Conservation (phyloP, 768 basidiomycete species). For the Lactarius tabidus region DNA sequence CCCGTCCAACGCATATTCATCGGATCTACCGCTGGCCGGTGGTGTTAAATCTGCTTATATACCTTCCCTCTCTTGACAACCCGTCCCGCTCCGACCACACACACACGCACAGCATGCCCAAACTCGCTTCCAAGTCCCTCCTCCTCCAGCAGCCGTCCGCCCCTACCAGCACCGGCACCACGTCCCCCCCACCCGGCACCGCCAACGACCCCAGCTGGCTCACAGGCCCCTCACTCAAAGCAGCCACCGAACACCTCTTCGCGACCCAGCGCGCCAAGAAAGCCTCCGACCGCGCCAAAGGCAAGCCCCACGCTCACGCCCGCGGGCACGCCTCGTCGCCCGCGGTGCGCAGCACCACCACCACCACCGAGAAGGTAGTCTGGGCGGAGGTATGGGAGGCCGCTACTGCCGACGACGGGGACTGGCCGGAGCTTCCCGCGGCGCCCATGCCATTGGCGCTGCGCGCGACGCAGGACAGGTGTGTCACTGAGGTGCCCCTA, state of each 20-base stretch:
- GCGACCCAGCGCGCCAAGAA: conserved; percentile 24
- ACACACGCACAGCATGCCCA: conserved; percentile 15
- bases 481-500: conserved; percentile 30
- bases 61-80: background rate
- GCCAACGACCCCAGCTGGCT: conserved; percentile 15
- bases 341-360: background rate
- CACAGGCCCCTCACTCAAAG: conserved; percentile 17
- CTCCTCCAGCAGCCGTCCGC: background rate
- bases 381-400: conserved; percentile 21
- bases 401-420: conserved; percentile 3
- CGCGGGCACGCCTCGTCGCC: background rate
- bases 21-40: conserved; percentile 26
- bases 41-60: background rate
- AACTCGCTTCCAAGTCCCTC: conserved; percentile 19
- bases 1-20: conserved; percentile 14
- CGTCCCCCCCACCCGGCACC: background rate
- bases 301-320: conserved; percentile 2
- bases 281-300: conserved; percentile 25
- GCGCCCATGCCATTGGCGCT: background rate
- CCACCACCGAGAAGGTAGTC: background rate
- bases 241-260: conserved; percentile 14
- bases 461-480: conserved; percentile 14
- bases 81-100: background rate
- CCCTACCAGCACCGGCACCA: background rate
- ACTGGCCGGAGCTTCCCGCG: conserved; percentile 17